Conservation (phyloP, 2,329 filamentous ascomycete genomes). For the Penicillium psychrosexuale region DNA sequence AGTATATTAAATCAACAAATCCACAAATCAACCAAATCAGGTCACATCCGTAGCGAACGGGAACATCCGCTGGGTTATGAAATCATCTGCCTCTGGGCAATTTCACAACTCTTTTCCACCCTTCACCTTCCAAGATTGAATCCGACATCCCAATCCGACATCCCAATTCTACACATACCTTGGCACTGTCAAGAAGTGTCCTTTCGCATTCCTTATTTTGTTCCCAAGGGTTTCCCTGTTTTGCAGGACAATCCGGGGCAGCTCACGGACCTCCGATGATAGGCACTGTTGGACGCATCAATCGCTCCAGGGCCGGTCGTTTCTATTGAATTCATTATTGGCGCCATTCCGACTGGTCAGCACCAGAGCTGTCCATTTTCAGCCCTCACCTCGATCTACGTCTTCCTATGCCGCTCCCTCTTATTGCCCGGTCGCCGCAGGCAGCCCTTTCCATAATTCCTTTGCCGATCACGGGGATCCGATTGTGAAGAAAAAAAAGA, state of each 20-base stretch:
- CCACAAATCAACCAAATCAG: background rate
- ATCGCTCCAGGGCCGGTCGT: background rate
- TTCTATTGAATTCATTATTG: background rate
- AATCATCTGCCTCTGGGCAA: slow-evolving; percentile 12
- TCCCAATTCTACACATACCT: background rate
- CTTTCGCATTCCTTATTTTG: background rate
- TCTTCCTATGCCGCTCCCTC: slow-evolving; percentile 17
- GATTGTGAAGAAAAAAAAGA: slow-evolving; percentile 7
- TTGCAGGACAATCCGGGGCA: slow-evolving; percentile 5
- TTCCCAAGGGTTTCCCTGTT: background rate
- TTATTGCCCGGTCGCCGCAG: slow-evolving; percentile 14
- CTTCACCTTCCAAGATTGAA: background rate
- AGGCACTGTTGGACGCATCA: background rate
- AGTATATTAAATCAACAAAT: background rate
- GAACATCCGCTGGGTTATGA: slow-evolving; percentile 11
- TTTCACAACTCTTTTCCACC: background rate
- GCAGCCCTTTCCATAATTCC: slow-evolving; percentile 10
- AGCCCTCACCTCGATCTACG: slow-evolving; percentile 7
- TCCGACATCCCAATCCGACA: background rate
- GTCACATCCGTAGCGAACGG: background rate
- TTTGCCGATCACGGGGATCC: slow-evolving; percentile 15
- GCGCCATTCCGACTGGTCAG: background rate
- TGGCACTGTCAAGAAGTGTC: background rate
- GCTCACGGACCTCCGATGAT: slow-evolving; percentile 13
- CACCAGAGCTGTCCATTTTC: slow-evolving; percentile 10